These are phyloP conservation scores for Odontarrhena argentea DNA, from an alignment of 345 rosid species.

Conservation along the genomic window DNA sequence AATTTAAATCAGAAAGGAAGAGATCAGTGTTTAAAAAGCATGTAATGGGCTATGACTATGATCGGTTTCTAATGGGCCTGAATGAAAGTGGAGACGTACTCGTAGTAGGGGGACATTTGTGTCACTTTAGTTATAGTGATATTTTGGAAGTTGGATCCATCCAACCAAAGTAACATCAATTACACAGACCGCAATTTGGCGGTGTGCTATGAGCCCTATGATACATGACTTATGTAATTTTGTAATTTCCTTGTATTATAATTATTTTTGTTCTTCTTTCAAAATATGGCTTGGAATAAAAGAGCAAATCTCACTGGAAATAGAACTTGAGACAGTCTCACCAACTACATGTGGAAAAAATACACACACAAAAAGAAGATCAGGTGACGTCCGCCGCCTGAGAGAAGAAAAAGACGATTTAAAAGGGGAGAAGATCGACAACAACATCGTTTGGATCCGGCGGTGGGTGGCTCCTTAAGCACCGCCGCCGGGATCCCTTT, in stretches of 20 bases:
- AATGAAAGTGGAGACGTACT: not conserved
- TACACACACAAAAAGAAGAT: not conserved
- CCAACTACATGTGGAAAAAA: conserved; percentile 24
- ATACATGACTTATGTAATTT: not conserved
- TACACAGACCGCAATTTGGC: not conserved
- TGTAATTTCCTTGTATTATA: not conserved
- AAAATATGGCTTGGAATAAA: not conserved
- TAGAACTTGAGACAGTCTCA: not conserved
- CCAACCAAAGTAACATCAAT: conserved; percentile 8
- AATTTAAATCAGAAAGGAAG: no score
- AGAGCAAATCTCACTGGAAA: conserved; percentile 21
- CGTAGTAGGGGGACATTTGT: not conserved
- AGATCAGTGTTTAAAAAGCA: no score
- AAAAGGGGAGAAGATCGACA: no score
- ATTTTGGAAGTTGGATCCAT: conserved; percentile 33
- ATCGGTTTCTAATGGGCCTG: not conserved
- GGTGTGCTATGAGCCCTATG: not conserved
- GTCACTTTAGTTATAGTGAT: not conserved
- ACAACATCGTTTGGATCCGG: no score
- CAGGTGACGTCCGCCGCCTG: not conserved
- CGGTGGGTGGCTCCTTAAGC: no score
- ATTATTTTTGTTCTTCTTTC: not conserved
- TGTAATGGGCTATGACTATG: not conserved
- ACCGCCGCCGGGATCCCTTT: no score
- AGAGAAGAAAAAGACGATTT: no score